Evolutionary conservation across 2,329 filamentous ascomycete genomes (phyloP), one percentile per base, ranked within the genome.

Genomic region (Allantophomopsis cytisporea): DNA sequence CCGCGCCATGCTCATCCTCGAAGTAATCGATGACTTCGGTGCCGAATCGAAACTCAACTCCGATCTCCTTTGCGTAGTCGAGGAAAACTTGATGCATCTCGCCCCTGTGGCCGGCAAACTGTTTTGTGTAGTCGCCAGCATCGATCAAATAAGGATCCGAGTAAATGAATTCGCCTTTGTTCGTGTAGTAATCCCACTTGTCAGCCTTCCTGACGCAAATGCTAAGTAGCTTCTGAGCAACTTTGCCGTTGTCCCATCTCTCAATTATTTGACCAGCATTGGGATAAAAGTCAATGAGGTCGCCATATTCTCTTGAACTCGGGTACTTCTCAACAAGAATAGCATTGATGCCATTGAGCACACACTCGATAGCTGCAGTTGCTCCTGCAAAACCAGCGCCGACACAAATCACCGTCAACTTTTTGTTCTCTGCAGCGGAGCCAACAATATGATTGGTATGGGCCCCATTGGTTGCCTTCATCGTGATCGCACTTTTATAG

Each of bases 371-470:
- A 15, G 72, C 69, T 10, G 72, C 71, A 7, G 73, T 73, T 23
- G 78, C 59, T 14, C 74, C 75, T 35, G 70, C 75, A 39, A 79
- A 73, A 7, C 74, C 74, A 46, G 62, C 64, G 12, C 70, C 70
- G 6, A 73, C 66, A 37, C 73, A 64, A 23, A 72, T 54, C n/a
- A n/a, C n/a, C n/a, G n/a, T n/a, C n/a, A 21, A 73, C 63, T n/a
- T n/a, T n/a, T n/a, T n/a, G n/a, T n/a, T n/a, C n/a, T n/a, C n/a
- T n/a, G n/a, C n/a, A n/a, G n/a, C n/a, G n/a, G n/a, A n/a, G n/a
- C n/a, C n/a, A n/a, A n/a, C n/a, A n/a, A n/a, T n/a, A n/a, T n/a
- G n/a, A n/a, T n/a, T n/a, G n/a, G n/a, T n/a, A n/a, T n/a, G n/a
- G n/a, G n/a, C n/a, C n/a, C n/a, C n/a, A n/a, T n/a, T n/a, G n/a